Evolutionary conservation across 1,284 basidiomycete genomes (phyloP), one percentile per base, ranked within the genome.

Genomic region (Austroboletus niveus): DNA sequence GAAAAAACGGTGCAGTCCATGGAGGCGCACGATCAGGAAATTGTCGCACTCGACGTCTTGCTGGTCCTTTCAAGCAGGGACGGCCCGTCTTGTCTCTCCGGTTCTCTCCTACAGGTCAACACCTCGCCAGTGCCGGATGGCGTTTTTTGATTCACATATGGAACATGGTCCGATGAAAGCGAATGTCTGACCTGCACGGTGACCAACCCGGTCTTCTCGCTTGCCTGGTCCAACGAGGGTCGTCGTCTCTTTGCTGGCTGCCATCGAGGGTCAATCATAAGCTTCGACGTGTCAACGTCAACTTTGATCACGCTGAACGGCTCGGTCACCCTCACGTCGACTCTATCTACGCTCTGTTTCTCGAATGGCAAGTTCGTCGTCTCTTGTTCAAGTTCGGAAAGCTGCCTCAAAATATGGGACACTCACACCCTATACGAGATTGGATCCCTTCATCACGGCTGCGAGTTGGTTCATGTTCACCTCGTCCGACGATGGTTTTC

Each of bases 361-460:
- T 64, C 60, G 17, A 60, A 47, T 8, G 60, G 58, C 40, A 64
- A 51, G 36, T 63, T 61, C 39, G 45, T 63, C 9, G 8, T 56
- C n/a, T 62, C 62, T 39, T 55, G 51, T 22, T 61, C 52, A 5
- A 40, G 24, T 11, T 64, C 52, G n/a, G 58, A 58, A 34, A 35
- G 30, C 43, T 44, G 5, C 9, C 9, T 55, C 51, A 61, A 53
- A 41, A 41, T 64, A 17, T 60, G 57, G 62, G 58, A 63, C 43
- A 34, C 34, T 12, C 45, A 42, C 5, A 45, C 47, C 4, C 45
- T 8, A 11, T 42, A 43, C 7, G 34, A 53, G 39, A 49, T 61
- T 12, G 24, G 29, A 9, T 47, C 38, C 22, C 52, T 61, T 10
- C 6, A n/a, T 22, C 58, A 61, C 42, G 14, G 39, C 0, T 14